Percentiles rank a stretch among this genome's conserved stretches.
Evolutionary conservation across 352 stramenopile genomes (phyloP).

Genomic region (Phytopythium boreale): DNA sequence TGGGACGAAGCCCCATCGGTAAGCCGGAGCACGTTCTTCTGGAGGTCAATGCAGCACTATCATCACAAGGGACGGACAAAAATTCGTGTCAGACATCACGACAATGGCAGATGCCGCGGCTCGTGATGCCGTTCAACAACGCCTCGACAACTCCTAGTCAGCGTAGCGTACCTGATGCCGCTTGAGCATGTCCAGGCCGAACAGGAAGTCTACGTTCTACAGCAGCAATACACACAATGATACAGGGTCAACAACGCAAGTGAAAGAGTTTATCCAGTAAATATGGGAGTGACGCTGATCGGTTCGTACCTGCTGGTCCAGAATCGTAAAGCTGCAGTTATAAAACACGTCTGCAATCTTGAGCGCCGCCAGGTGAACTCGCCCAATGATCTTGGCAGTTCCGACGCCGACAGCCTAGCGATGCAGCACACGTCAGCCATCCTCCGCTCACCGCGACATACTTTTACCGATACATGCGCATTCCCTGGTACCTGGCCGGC

Average conservation of each 20-base stretch:
- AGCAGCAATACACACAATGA: not conserved
- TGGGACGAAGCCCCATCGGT: slow-evolving; percentile 63
- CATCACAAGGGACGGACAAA: not conserved
- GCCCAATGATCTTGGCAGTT: slow-evolving; percentile 95
- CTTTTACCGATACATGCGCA: too few species aligned
- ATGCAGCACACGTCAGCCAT: slow-evolving; percentile 5
- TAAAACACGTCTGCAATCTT: slow-evolving; percentile 91
- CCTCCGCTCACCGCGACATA: not conserved
- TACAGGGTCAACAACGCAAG: not conserved
- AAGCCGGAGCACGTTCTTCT: slow-evolving; percentile 87
- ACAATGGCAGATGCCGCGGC: not conserved
- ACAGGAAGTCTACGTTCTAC: slow-evolving; percentile 97
- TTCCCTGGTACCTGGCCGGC: slow-evolving; percentile 62
- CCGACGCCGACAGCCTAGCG: slow-evolving; percentile 92
- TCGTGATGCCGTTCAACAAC: not conserved
- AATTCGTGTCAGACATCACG: not conserved
- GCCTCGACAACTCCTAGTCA: not conserved
- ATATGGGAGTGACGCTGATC: not conserved
- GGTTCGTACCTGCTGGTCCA: slow-evolving; percentile 66
- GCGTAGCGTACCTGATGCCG: slow-evolving; percentile 79
- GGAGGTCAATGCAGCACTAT: slow-evolving; percentile 95
- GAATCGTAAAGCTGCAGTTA: slow-evolving; percentile 94
- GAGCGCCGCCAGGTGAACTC: slow-evolving; percentile 91
- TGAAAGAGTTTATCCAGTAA: not conserved
- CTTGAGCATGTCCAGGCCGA: slow-evolving; percentile 98